Base-by-base conservation (phyloP, 163 green algal species). In the Smithsoniella earleae region DNA sequence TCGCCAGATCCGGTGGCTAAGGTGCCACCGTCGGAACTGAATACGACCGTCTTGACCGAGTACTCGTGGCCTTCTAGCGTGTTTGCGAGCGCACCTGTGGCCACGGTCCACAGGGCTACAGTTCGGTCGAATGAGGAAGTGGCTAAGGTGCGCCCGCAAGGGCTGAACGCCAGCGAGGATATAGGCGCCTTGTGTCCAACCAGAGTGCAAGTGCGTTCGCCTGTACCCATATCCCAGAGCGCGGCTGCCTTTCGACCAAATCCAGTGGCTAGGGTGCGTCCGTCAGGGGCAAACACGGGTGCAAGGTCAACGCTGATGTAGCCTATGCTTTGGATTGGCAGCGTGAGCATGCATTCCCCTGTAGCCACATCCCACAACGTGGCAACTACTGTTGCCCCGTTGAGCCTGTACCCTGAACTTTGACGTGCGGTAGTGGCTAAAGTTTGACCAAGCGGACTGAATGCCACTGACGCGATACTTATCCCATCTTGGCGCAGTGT, bases 201-300 rank as follows among this genome's bases (percentile, higher is more conserved):
- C n/a, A n/a, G n/a, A n/a, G n/a, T n/a, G n/a, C n/a, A n/a, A n/a
- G n/a, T n/a, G n/a, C n/a, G n/a, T n/a, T n/a, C n/a, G n/a, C n/a
- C n/a, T n/a, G n/a, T n/a, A n/a, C n/a, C n/a, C 10, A 97, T 80
- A 82, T 97, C 88, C 93, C 93, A 98, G 3, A 97, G 77, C 3
- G 92, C 77, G 38, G 97, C 84, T 0, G 88, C 96, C 4, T 84
- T 92, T 81, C 97, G 92, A 0, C 93, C 92, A 2, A 73, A 86
- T 30, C 92, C 93, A 45, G 83, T 96, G n/a, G 88, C 92, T 43
- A 98, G 81, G 45, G 80, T 77, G 63, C 81, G 81, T 34, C 94
- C 93, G 77, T 97, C n/a, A n/a, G n/a, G n/a, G n/a, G n/a, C n/a
- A n/a, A n/a, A n/a, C n/a, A n/a, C n/a, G n/a, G n/a, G n/a, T n/a